Evolutionary conservation across 2,329 filamentous ascomycete species (phyloP), one percentile per base, ranked within the genome.

Genomic region (Ophiocordyceps camponoti-floridani): DNA sequence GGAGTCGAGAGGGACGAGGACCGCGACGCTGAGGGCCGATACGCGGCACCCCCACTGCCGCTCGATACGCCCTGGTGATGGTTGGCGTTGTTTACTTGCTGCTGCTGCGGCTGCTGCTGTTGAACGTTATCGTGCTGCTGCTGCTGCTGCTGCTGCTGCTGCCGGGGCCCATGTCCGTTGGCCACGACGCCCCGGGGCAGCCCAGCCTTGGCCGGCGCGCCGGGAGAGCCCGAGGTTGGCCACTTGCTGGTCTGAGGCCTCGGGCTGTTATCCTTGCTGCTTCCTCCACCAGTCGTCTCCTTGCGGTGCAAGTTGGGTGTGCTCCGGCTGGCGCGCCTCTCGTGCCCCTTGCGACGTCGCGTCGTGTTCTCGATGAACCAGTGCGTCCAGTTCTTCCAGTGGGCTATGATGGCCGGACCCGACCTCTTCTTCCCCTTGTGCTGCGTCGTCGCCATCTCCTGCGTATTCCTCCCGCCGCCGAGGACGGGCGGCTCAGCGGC

Each of bases 341-440:
- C 67, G 13, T 68, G 65, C 14, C 63, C 58, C 50, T 64, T 70
- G 48, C 66, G 65, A 26, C 72, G 65, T 43, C 71, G 64, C 8
- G 73, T 75, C 7, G 74, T 73, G 46, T 67, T 77, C 52, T 77
- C 74, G 23, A 74, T 67, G 37, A 77, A 68, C 74, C 74, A 78
- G 48, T 78, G 73, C 10, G 73, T 77, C 72, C 73, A 75, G 47
- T 74, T 73, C 59, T 75, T 77, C 74, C 73, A 77, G 45, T 73
- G 72, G 2, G 72, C 67, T 18, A 77, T 66, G 45, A 77, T 71
- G 11, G 72, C 69, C 47, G 77, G 72, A 8, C 73, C 75, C 4
- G 73, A 70, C 54, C 71, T 72, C 54, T 72, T 73, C 48, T 67
- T 67, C 19, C 70, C 60, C 51, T 75, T 76, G 44, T 66, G 66